Conservation (phyloP, 371 early-diverging fungal genomes). For the Rhizopus stolonifer region DNA sequence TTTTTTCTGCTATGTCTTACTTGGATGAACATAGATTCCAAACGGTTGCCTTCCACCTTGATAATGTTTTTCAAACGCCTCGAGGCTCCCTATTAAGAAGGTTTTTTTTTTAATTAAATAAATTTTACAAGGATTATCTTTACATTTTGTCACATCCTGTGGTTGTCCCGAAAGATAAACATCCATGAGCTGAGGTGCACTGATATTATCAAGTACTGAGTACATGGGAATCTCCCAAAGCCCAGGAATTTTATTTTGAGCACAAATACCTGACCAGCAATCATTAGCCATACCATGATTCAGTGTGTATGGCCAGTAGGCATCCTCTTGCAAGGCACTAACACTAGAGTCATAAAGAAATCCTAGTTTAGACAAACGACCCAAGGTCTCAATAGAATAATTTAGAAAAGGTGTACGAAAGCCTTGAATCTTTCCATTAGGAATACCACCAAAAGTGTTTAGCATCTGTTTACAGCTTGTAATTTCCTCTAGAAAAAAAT, state of each 20-base stretch:
- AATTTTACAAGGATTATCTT: slow-evolving; percentile 11
- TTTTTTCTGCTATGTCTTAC: slow-evolving; percentile 22
- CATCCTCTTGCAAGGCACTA: slow-evolving; percentile 46
- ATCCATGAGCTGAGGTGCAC: slow-evolving; percentile 65
- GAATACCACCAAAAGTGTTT: slow-evolving; percentile 64
- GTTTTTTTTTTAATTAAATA: neutral
- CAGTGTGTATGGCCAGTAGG: slow-evolving; percentile 73
- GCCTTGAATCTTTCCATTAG: slow-evolving; percentile 63
- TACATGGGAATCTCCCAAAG: slow-evolving; percentile 77
- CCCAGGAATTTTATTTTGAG: slow-evolving; percentile 50
- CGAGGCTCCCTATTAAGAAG: slow-evolving; percentile 29
- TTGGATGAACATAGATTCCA: slow-evolving; percentile 63
- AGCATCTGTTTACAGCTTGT: slow-evolving; percentile 53
- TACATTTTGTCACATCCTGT: slow-evolving; percentile 41
- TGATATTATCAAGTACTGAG: slow-evolving; percentile 36
- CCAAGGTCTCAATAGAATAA: slow-evolving; percentile 53
- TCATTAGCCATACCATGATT: slow-evolving; percentile 71
- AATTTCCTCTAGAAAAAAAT: slow-evolving; percentile 45
- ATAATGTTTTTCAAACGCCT: slow-evolving; percentile 61
- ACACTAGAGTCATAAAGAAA: slow-evolving; percentile 67
- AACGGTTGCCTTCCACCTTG: slow-evolving; percentile 65
- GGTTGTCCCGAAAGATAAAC: slow-evolving; percentile 57
- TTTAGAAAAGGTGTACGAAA: slow-evolving; percentile 72
- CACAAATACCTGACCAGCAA: slow-evolving; percentile 60
- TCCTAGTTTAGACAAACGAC: slow-evolving; percentile 49